Percentiles rank a stretch among this genome's conserved stretches.
Evolutionary conservation across 2,329 filamentous ascomycete genomes (phyloP).

Genomic region (Cladorrhinum sp.): DNA sequence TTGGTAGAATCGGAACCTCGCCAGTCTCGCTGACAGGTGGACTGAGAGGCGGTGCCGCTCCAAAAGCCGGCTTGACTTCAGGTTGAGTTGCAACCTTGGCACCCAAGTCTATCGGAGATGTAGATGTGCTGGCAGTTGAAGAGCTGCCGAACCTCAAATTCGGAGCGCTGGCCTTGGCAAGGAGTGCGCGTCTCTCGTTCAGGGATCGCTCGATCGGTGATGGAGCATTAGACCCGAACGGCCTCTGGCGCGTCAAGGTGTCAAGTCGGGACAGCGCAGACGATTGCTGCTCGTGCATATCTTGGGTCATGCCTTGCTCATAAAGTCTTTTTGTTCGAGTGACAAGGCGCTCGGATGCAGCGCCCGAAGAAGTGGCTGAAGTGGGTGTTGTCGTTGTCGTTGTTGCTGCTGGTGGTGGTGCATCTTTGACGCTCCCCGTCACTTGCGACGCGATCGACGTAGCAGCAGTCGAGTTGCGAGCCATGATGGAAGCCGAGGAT

Average conservation of each 20-base stretch:
- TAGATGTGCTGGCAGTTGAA: slow-evolving; percentile 38
- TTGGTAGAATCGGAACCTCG: slow-evolving; percentile 60
- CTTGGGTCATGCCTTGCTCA: slow-evolving; percentile 75
- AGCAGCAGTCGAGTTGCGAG: slow-evolving; percentile 78
- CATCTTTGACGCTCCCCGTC: slow-evolving; percentile 50
- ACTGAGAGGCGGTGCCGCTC: slow-evolving; percentile 55
- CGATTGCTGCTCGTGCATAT: slow-evolving; percentile 75
- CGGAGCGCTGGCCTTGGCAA: slow-evolving; percentile 61
- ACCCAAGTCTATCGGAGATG: slow-evolving; percentile 35
- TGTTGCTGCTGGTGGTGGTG: slow-evolving; percentile 39
- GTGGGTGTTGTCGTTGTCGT: slow-evolving; percentile 37
- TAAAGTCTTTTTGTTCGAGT: slow-evolving; percentile 75
- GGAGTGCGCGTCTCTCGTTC: slow-evolving; percentile 43
- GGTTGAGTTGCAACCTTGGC: slow-evolving; percentile 33
- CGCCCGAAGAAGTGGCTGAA: too few relatives aligned
- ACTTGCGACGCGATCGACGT: slow-evolving; percentile 82
- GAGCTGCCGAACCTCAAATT: slow-evolving; percentile 62
- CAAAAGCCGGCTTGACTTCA: slow-evolving; percentile 39
- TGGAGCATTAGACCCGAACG: slow-evolving; percentile 51
- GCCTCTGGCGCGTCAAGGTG: slow-evolving; percentile 65
- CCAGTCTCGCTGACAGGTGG: slow-evolving; percentile 70
- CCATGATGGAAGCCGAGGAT: slow-evolving; percentile 64
- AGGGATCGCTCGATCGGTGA: slow-evolving; percentile 46
- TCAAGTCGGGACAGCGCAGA: slow-evolving; percentile 77
- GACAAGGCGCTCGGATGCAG: slow-evolving; percentile 58